Percentiles rank a stretch among this genome's conserved stretches.
Conservation (phyloP, 371 early-diverging fungal species). For the Mortierella sp. region DNA sequence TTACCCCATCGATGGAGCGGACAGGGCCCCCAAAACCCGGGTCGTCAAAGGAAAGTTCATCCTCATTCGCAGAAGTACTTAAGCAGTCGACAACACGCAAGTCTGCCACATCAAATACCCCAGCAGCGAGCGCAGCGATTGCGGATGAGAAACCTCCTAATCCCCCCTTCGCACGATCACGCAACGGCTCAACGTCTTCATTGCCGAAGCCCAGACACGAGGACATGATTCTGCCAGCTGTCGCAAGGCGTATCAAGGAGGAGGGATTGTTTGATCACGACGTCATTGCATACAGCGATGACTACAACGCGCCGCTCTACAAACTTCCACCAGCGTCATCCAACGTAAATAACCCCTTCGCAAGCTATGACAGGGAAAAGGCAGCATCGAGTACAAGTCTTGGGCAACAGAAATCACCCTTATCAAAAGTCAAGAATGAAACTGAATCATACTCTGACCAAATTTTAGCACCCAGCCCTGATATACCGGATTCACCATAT, state of each 20-base stretch:
- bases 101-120: constrained; percentile 2
- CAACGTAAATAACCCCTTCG: constrained; percentile 31
- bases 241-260: constrained; percentile 48
- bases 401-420: constrained; percentile 1
- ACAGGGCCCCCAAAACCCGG: constrained; percentile 18
- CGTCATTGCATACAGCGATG: constrained; percentile 49
- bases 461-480: neutral
- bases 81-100: neutral
- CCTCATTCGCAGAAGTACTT: neutral
- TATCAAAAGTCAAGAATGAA: neutral
- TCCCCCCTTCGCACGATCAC: constrained; percentile 12
- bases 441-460: neutral
- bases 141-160: constrained; percentile 14
- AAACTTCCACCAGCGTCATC: constrained; percentile 21
- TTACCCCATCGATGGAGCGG: constrained; percentile 48
- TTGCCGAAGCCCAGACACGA: constrained; percentile 37
- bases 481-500: neutral
- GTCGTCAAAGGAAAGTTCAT: constrained; percentile 1
- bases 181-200: constrained; percentile 28
- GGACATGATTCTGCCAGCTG: constrained; percentile 50
- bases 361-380: constrained; percentile 42
- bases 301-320: constrained; percentile 49
- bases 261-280: constrained; percentile 34
- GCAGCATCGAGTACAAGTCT: constrained; percentile 42
- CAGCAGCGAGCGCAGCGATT: neutral